Evolutionary conservation across 2,329 filamentous ascomycete genomes (phyloP), one percentile per base, ranked within the genome.

Genomic region (Huntiella omanensis): DNA sequence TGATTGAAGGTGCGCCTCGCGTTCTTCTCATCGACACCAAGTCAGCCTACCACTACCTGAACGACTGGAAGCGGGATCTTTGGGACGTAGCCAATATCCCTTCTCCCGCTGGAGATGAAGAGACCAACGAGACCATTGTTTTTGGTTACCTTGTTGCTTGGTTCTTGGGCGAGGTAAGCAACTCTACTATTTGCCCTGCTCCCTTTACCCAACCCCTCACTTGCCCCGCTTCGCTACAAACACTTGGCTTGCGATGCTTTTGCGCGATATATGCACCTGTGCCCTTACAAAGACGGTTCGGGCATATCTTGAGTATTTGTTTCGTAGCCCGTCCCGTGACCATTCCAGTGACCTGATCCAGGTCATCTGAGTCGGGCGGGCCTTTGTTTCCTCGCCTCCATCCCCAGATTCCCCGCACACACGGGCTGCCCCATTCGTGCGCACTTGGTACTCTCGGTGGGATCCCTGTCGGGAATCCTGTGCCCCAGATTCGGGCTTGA

Each of bases 141-240:
- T 96, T 96, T 66, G 91, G 91, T 44, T 98, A 98, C 59, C 66
- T 98, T 49, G 85, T 96, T 39, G 87, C 91, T 32, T 98, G 91
- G 91, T 96, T 96, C 63, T 68, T 98, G 53, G 91, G 91, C 65
- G 91, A 96, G 77, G 87, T 93, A 68, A 57, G 71, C 59, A 8
- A 34, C 32, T 33, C 43, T 39, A 32, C 15, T 40, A n/a, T 17
- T 43, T 32, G 13, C 16, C 17, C 11, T 16, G 8, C 34, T 40
- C 22, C 12, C 16, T 37, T 36, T 17, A 28, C 22, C 22, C 22
- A 28, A 28, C 22, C 22, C 22, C 22, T 10, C 22, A 28, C 6
- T 28, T 28, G 22, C 22, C 22, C 22, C 22, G 22, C 22, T 28
- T 34, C 33, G 16, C 39, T 40, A 5, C 28, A 28, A 28, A 8